phyloP scores from a whole-genome alignment of 1,139 yeast genomes.

The Geotrichum fermentans region DNA sequence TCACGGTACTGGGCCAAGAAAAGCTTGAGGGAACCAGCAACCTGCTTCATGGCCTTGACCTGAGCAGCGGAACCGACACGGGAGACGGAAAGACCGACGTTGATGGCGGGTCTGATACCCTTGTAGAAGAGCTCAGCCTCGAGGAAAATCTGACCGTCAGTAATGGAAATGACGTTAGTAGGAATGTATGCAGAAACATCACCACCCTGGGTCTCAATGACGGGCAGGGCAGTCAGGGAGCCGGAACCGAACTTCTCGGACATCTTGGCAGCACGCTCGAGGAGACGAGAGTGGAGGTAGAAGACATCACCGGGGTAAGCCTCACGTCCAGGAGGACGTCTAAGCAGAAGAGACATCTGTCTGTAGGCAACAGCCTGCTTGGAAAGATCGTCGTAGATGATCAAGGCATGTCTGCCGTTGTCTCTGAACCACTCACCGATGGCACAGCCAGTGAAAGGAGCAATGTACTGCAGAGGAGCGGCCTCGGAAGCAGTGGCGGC shows the following conservation, averaged over 20 bases:
- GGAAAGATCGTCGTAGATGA: constrained; percentile 96
- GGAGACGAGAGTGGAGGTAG: constrained; percentile 93
- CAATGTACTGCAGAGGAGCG: constrained; percentile 99
- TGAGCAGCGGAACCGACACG: constrained; percentile 99
- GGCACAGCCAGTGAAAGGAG: constrained; percentile 99
- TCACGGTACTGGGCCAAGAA: constrained; percentile 99
- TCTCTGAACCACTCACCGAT: constrained; percentile 99
- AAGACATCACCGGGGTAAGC: constrained; percentile 97
- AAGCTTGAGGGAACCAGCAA: constrained; percentile 99
- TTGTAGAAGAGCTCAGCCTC: constrained; percentile 99
- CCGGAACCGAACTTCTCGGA: constrained; percentile 85
- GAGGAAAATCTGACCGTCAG: constrained; percentile 97
- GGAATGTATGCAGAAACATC: constrained; percentile 98
- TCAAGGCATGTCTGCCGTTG: constrained; percentile 96
- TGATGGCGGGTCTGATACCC: constrained; percentile 99
- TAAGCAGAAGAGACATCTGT: constrained; percentile 94
- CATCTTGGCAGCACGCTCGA: constrained; percentile 98
- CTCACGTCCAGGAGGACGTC: constrained; percentile 97
- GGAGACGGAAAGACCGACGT: constrained; percentile 99
- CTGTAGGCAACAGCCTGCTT: constrained; percentile 99
- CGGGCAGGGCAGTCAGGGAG: constrained; percentile 92
- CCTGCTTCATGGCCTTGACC: constrained; percentile 99
- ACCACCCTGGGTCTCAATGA: constrained; percentile 98
- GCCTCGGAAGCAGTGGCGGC: constrained; percentile 99
- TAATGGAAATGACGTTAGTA: constrained; percentile 94